Conservation (phyloP, 2,329 filamentous ascomycete species). For the Paraconiothyrium brasiliense region DNA sequence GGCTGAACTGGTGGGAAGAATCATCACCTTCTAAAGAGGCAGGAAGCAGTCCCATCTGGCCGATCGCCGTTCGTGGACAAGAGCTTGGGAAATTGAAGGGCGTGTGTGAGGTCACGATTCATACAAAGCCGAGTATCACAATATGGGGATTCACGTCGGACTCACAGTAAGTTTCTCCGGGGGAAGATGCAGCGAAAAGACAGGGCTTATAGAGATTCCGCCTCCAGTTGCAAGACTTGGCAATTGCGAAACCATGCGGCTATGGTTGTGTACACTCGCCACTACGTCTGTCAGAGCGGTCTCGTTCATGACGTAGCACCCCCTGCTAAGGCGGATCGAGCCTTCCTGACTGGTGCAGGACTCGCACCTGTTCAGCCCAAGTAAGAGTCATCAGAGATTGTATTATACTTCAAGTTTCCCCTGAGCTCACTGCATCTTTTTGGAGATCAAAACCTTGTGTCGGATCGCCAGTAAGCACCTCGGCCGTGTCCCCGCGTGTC, state of each 20-base stretch:
- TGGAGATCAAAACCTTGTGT: neutral
- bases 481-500: constrained; percentile 4
- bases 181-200: too few relatives aligned
- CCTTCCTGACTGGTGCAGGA: constrained; percentile 3
- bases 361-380: neutral
- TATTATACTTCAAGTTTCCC: neutral
- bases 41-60: constrained; percentile 50
- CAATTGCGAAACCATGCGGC: constrained; percentile 50
- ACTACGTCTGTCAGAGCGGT: constrained; percentile 37
- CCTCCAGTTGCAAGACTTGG: constrained; percentile 53
- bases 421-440: neutral
- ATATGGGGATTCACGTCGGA: constrained; percentile 63
- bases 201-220: neutral
- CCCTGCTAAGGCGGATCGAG: constrained; percentile 26
- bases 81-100: constrained; percentile 57
- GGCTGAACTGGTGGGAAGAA: constrained; percentile 43
- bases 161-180: constrained; percentile 38
- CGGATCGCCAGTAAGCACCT: neutral
- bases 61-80: constrained; percentile 60
- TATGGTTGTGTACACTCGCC: constrained; percentile 15
- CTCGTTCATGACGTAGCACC: constrained; percentile 29
- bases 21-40: constrained; percentile 14
- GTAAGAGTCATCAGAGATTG: neutral
- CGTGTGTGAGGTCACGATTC: constrained; percentile 62
- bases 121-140: constrained; percentile 55